Percentiles rank a stretch among this genome's conserved stretches.
phyloP scores from a whole-genome alignment of 2,329 filamentous ascomycete genomes.

The Sarocladiaceae sp. region DNA sequence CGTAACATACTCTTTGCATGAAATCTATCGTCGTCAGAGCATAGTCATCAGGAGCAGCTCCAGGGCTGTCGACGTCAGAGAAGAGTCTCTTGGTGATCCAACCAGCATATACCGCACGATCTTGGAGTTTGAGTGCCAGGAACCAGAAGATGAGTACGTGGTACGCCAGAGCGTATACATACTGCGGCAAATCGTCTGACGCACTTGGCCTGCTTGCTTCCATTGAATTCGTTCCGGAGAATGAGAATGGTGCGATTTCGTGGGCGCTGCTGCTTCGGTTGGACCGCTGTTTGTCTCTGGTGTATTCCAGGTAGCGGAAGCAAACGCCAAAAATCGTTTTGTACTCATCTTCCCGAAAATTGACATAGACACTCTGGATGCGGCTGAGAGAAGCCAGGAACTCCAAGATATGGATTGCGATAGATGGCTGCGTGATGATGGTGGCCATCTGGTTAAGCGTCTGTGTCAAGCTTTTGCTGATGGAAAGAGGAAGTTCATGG shows the following conservation, averaged over 20 bases:
- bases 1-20: slow-evolving; percentile 82
- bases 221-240: slow-evolving; percentile 18
- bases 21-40: slow-evolving; percentile 91
- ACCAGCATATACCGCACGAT: slow-evolving; percentile 75
- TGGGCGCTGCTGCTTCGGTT: slow-evolving; percentile 35
- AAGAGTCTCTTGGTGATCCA: slow-evolving; percentile 90
- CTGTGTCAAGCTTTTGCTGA: slow-evolving; percentile 76
- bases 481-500: slow-evolving; percentile 83
- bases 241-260: background rate
- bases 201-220: slow-evolving; percentile 27
- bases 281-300: slow-evolving; percentile 57
- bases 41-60: slow-evolving; percentile 78
- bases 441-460: slow-evolving; percentile 91
- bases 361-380: slow-evolving; percentile 76
- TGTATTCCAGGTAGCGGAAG: slow-evolving; percentile 86
- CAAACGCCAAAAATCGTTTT: slow-evolving; percentile 93
- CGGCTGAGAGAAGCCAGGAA: slow-evolving; percentile 88
- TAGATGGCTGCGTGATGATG: slow-evolving; percentile 87
- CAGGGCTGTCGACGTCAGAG: slow-evolving; percentile 62
- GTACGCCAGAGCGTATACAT: slow-evolving; percentile 89
- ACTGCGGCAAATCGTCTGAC: slow-evolving; percentile 77
- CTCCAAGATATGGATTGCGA: slow-evolving; percentile 91
- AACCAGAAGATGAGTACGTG: slow-evolving; percentile 98
- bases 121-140: slow-evolving; percentile 75
- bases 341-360: slow-evolving; percentile 87